A percentile compares a stretch with the other conserved stretches of the same genome.
Conservation (phyloP, 306 rosid species). For the Pueraria montana region DNA sequence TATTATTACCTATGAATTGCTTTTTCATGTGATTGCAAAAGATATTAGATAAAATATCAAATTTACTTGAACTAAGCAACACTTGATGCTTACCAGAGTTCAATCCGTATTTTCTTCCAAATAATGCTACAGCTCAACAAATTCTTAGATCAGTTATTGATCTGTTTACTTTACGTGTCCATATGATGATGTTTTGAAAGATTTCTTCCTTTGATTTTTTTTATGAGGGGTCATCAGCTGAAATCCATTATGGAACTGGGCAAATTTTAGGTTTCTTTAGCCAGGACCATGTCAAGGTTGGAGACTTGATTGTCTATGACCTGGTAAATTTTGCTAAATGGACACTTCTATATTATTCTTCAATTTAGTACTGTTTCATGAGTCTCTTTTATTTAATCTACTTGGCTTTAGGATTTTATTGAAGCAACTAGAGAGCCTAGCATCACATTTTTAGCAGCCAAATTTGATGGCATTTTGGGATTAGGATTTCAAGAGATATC, state of each 20-base stretch:
- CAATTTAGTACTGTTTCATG: background rate
- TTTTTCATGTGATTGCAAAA: background rate
- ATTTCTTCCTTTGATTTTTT: slow-evolving; percentile 18
- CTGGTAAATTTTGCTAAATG: slow-evolving; percentile 46
- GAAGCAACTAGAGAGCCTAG: slow-evolving; percentile 63
- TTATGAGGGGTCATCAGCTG: slow-evolving; percentile 52
- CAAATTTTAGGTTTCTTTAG: slow-evolving; percentile 60
- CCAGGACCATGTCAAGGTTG: slow-evolving; percentile 49
- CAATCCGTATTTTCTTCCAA: background rate
- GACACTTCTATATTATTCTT: background rate
- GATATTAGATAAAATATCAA: too few relatives aligned
- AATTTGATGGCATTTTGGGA: slow-evolving; percentile 53
- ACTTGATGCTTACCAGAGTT: background rate
- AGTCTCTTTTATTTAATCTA: slow-evolving; percentile 1
- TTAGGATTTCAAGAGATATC: slow-evolving; percentile 59
- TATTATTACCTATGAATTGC: background rate
- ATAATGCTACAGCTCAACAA: background rate
- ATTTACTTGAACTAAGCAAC: background rate
- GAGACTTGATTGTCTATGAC: slow-evolving; percentile 46
- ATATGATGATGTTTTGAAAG: background rate
- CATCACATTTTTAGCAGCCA: slow-evolving; percentile 54
- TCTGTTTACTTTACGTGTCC: background rate
- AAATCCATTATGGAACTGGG: slow-evolving; percentile 62
- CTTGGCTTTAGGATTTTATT: slow-evolving; percentile 55
- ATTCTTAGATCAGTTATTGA: background rate